Percentiles rank a stretch among this genome's conserved stretches.
phyloP scores from a whole-genome alignment of 2,329 filamentous ascomycete species.

The Mycosphaerella sp. region DNA sequence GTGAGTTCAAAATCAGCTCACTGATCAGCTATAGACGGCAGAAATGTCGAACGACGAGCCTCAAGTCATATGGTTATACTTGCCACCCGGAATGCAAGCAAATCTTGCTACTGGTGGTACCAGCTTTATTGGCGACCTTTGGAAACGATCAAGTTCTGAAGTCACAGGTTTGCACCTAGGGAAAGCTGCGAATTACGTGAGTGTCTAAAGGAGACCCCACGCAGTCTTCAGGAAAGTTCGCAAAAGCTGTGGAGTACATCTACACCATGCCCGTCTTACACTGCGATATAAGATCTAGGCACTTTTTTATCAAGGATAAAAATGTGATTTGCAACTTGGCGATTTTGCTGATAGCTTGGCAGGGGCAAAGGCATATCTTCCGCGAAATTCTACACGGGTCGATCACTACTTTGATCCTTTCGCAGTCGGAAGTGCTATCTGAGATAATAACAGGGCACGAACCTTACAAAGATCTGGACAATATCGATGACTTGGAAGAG shows the following conservation, averaged over 20 bases:
- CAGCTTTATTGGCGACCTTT: constrained; percentile 13
- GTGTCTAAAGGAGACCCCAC: constrained; percentile 6
- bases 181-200: constrained; percentile 12
- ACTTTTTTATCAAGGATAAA: constrained; percentile 12
- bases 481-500: constrained; percentile 16
- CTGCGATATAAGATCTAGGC: constrained; percentile 11
- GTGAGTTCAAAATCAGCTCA: constrained; percentile 2
- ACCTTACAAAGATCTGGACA: constrained; percentile 16
- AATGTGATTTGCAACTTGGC: constrained; percentile 14
- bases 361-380: constrained; percentile 14
- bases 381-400: constrained; percentile 2
- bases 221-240: constrained; percentile 11
- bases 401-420: constrained; percentile 15
- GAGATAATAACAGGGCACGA: constrained; percentile 16
- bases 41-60: constrained; percentile 12
- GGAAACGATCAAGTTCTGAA: constrained; percentile 13
- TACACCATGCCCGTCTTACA: constrained; percentile 12
- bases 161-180: constrained; percentile 13
- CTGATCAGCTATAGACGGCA: constrained; percentile 7
- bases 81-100: constrained; percentile 8
- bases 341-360: constrained; percentile 12
- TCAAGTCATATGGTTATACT: constrained; percentile 15
- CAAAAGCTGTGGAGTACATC: constrained; percentile 4
- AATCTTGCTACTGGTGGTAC: constrained; percentile 13
- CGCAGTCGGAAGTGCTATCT: constrained; percentile 15